phyloP scores from a whole-genome alignment of 257 asterid genomes.

The Solanum chiquidenum region DNA sequence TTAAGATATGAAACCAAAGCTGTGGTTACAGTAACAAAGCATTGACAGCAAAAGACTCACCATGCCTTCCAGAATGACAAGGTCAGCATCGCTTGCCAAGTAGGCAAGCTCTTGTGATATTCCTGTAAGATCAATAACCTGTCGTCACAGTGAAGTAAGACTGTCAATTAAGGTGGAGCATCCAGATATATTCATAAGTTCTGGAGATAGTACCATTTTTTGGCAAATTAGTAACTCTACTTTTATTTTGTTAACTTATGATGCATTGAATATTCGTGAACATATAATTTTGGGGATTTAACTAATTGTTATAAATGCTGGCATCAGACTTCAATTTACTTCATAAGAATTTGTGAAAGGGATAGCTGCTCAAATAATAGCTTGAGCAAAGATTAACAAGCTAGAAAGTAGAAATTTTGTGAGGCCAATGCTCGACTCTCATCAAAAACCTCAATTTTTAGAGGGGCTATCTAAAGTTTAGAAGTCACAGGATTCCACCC shows the following conservation, averaged over 20 bases:
- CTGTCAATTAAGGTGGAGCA: neutral
- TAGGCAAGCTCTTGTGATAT: conserved; percentile 89
- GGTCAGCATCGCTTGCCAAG: conserved; percentile 82
- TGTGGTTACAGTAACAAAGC: neutral
- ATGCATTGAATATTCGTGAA: neutral
- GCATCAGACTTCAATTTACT: neutral
- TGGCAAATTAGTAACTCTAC: neutral
- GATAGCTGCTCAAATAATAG: neutral
- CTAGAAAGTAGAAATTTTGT: neutral
- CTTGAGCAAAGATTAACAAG: neutral
- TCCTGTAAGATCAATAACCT: conserved; percentile 84
- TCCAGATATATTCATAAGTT: neutral
- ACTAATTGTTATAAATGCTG: neutral
- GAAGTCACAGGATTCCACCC: neutral
- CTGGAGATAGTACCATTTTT: neutral
- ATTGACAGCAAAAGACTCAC: conserved; percentile 23
- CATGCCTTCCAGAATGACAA: conserved; percentile 96
- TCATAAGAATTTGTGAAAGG: conserved; percentile 1
- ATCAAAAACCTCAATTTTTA: neutral
- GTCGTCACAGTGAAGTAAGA: conserved; percentile 1
- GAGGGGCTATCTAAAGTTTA: neutral
- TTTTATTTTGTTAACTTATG: neutral
- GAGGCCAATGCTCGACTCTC: neutral
- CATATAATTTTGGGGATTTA: neutral
- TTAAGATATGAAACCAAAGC: neutral